Evolutionary conservation across 306 rosid genomes (phyloP).

Genomic region (Hippophae rhamnoides): DNA sequence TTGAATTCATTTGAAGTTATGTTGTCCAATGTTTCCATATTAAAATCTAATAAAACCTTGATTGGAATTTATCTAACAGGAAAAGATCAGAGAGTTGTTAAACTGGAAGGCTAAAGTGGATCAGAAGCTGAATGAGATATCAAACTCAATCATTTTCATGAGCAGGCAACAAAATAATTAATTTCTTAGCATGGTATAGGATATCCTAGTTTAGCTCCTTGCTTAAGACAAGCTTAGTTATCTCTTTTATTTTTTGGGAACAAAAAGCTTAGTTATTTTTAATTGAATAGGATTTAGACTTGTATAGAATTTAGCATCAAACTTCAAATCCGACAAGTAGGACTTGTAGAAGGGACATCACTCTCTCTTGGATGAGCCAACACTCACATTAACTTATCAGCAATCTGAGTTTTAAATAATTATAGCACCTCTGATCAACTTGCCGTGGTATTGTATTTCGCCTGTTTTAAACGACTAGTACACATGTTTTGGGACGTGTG

Average conservation of each 20-base stretch:
- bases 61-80: slow-evolving; percentile 33
- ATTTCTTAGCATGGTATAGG: slow-evolving; percentile 26
- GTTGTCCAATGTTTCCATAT: background rate
- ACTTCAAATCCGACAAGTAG: slow-evolving; percentile 19
- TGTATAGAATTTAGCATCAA: slow-evolving; percentile 39
- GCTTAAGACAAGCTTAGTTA: slow-evolving; percentile 9
- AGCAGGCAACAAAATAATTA: slow-evolving; percentile 34
- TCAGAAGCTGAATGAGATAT: slow-evolving; percentile 54
- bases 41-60: slow-evolving; percentile 4
- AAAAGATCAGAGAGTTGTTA: slow-evolving; percentile 56
- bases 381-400: background rate
- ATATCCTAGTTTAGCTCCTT: slow-evolving; percentile 15
- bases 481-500: too few species aligned
- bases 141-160: slow-evolving; percentile 44
- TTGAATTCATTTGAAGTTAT: background rate
- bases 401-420: too few species aligned
- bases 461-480: too few species aligned
- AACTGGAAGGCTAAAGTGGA: slow-evolving; percentile 77
- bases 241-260: background rate
- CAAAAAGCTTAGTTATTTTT: too few species aligned
- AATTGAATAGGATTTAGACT: slow-evolving; percentile 34
- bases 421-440: too few species aligned
- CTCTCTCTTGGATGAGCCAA: background rate
- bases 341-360: background rate
- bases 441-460: too few species aligned